phyloP scores from a whole-genome alignment of 768 basidiomycete genomes.

The Boletellus emodensis region DNA sequence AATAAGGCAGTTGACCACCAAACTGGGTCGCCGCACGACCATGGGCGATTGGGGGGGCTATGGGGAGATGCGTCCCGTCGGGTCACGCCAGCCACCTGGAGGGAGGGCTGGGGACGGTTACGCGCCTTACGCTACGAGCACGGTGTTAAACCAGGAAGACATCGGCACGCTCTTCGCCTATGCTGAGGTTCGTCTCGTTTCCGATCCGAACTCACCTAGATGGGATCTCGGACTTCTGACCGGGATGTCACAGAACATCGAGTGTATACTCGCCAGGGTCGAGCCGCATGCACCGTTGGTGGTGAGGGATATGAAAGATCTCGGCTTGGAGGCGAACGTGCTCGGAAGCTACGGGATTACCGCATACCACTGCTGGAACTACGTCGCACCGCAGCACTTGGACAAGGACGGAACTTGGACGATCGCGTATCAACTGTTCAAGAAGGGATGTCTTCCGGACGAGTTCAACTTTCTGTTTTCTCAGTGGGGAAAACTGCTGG shows the following conservation, averaged over 20 bases:
- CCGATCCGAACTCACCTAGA: not conserved
- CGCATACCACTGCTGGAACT: conserved; percentile 8
- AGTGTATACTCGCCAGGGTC: not conserved
- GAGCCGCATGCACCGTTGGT: not conserved
- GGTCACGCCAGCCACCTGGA: not conserved
- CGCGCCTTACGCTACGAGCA: not conserved
- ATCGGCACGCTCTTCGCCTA: not conserved
- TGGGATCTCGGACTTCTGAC: no score
- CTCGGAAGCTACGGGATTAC: conserved; percentile 3
- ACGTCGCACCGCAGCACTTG: conserved; percentile 1
- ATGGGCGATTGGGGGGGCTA: not conserved
- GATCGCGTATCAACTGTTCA: conserved; percentile 3
- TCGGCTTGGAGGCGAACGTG: not conserved
- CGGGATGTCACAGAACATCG: not conserved
- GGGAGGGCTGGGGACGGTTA: conserved; percentile 3
- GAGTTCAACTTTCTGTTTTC: conserved; percentile 8
- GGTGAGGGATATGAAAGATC: not conserved
- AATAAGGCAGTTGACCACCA: not conserved
- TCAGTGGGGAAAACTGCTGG: not conserved
- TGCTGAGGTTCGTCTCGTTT: not conserved
- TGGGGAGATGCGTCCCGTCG: not conserved
- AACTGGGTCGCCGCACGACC: not conserved
- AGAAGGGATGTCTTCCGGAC: not conserved
- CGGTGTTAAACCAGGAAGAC: not conserved
- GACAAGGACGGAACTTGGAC: conserved; percentile 7